Evolutionary conservation across 306 rosid genomes (phyloP).

Genomic region (Pterocarpus santalinus): DNA sequence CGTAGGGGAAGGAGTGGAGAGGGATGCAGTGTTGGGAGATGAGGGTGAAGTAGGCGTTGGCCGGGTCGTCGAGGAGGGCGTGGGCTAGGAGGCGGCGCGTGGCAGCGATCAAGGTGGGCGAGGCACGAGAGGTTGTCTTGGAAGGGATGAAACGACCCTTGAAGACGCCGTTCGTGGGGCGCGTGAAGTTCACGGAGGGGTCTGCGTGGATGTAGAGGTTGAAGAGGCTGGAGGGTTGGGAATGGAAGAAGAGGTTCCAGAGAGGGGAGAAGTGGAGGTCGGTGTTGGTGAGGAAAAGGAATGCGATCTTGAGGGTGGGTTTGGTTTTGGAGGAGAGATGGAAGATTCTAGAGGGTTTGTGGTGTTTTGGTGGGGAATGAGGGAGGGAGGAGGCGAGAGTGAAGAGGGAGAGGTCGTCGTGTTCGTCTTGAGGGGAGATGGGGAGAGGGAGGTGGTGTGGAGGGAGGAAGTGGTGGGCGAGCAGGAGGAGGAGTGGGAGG

Average conservation of each 20-base stretch:
- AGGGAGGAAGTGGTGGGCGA: conserved; percentile 71
- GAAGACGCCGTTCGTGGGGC: conserved; percentile 59
- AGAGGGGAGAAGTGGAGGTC: conserved; percentile 82
- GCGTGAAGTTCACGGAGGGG: conserved; percentile 73
- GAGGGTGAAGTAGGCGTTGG: conserved; percentile 76
- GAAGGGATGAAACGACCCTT: conserved; percentile 61
- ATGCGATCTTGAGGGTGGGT: conserved; percentile 81
- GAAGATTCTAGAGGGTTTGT: conserved; percentile 57
- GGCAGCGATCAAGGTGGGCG: conserved; percentile 91
- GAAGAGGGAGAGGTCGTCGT: conserved; percentile 78
- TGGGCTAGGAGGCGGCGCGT: conserved; percentile 88
- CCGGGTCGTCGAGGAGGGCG: conserved; percentile 80
- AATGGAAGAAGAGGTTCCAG: conserved; percentile 71
- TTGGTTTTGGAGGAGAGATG: conserved; percentile 66
- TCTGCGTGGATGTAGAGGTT: conserved; percentile 87
- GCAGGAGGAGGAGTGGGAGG: conserved; percentile 71
- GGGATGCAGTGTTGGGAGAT: conserved; percentile 86
- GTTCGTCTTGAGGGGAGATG: conserved; percentile 69
- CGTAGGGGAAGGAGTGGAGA: conserved; percentile 77
- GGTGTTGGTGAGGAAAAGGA: conserved; percentile 90
- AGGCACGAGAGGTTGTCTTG: conserved; percentile 78
- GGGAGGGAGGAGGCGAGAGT: conserved; percentile 57
- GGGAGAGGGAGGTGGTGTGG: conserved; percentile 40
- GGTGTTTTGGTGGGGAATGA: conserved; percentile 37
- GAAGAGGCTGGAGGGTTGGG: conserved; percentile 52